These are phyloP conservation scores for Odonthalia washingtoniensis DNA, from an alignment of 31 red algal species.

Conservation along the genomic window DNA sequence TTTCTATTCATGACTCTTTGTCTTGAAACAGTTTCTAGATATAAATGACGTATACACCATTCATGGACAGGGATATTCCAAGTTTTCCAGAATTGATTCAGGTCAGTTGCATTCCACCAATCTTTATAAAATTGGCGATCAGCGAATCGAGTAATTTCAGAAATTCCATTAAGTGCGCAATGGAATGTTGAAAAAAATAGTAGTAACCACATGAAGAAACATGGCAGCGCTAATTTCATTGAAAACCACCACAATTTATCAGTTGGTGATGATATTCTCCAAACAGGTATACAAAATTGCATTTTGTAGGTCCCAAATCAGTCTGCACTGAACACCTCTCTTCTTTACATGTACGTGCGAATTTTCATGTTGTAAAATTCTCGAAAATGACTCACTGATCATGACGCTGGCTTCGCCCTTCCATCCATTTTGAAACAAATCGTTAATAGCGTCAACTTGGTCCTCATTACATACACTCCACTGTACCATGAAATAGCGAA, in stretches of 20 bases:
- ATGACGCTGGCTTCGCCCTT: too few species aligned
- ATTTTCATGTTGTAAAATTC: too few species aligned
- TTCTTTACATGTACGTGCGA: too few species aligned
- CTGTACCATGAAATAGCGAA: too few species aligned
- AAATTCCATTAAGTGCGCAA: constrained; percentile 80
- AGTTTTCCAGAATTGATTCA: constrained; percentile 84
- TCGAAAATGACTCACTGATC: too few species aligned
- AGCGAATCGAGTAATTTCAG: constrained; percentile 89
- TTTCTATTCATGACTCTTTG: constrained; percentile 41
- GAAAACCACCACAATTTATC: constrained; percentile 58
- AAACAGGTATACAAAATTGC: constrained; percentile 89
- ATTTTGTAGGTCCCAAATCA: too few species aligned
- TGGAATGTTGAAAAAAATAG: constrained; percentile 90
- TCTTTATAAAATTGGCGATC: constrained; percentile 93
- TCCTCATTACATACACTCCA: too few species aligned
- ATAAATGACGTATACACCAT: constrained; percentile 91
- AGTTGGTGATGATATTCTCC: constrained; percentile 24
- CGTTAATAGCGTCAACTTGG: too few species aligned
- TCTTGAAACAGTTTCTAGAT: constrained; percentile 67
- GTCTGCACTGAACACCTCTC: too few species aligned
- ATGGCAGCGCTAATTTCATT: constrained; percentile 75
- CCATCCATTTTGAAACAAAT: too few species aligned
- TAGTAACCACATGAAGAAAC: constrained; percentile 82
- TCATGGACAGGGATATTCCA: constrained; percentile 96
- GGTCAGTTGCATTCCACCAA: constrained; percentile 95